Evolutionary conservation across 2,329 filamentous ascomycete genomes (phyloP), one percentile per base, ranked within the genome.

Genomic region (Trichophyton rubrum): DNA sequence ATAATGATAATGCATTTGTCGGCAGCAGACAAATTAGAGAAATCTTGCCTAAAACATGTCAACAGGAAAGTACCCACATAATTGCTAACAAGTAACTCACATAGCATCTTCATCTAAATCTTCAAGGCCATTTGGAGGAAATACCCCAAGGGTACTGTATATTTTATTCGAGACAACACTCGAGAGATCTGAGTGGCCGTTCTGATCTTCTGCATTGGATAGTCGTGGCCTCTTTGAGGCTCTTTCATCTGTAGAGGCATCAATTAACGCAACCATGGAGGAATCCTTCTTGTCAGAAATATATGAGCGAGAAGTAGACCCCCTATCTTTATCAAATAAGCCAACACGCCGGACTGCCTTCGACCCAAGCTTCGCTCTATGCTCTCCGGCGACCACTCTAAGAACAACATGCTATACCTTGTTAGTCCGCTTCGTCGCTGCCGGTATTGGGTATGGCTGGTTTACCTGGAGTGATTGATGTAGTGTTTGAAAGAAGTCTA

Each of bases 1-100:
- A 82, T 74, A 45, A 88, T 73, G 7, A 79, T 72, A 38, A 76
- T 75, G 65, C 79, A 82, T 67, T 82, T 80, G 24, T 78, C 73
- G 6, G 72, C 62, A 62, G 84, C 80, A 15, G 75, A 66, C 3
- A 83, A 70, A 13, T 71, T 68, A 11, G 75, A 66, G 67, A 84
- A 84, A 22, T 68, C 68, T 62, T 68, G 61, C 61, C 77, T 75
- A 67, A 62, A 55, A 63, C 60, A 13, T 2, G 41, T 24, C 22
- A 30, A 3, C 13, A 56, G 33, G 17, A 38, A 24, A 43, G 22
- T 15, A 13, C 8, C 15, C 7, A 33, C n/a, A 51, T 13, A 38
- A 38, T 6, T 30, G 27, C 9, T 4, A 17, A 8, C 7, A 20
- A 30, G 22, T 9, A 35, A 77, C 80, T 70, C 73, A 85, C 83